These are phyloP conservation scores for Pseudozyma thailandica DNA, from an alignment of 1,284 basidiomycete species.

Conservation along the genomic window DNA sequence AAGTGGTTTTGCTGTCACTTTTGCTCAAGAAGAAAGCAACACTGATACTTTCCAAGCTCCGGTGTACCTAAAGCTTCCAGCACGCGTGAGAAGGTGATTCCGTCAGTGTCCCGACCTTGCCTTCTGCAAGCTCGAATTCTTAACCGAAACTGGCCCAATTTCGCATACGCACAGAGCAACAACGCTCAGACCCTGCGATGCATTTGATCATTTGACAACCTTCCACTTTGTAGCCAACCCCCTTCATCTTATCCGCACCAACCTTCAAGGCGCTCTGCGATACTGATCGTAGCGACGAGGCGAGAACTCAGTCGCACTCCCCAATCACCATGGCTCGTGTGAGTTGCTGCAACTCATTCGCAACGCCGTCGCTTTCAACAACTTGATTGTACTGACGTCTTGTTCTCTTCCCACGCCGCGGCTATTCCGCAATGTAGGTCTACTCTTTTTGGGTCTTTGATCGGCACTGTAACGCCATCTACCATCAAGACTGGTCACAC, in stretches of 20 bases:
- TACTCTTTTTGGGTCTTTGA: conserved; percentile 67
- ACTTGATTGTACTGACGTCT: background rate
- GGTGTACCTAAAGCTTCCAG: no score
- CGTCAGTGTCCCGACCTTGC: no score
- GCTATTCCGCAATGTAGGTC: conserved; percentile 30
- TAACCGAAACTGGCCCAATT: background rate
- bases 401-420: background rate
- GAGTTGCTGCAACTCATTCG: background rate
- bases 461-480: conserved; percentile 63
- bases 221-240: background rate
- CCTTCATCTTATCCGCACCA: background rate
- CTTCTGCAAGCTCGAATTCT: background rate
- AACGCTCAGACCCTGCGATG: conserved; percentile 10
- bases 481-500: conserved; percentile 66
- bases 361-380: background rate
- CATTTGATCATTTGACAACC: no score
- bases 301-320: no score
- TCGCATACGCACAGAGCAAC: background rate
- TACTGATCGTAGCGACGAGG: no score
- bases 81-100: no score
- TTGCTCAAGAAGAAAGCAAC: background rate
- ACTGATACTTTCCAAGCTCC: no score
- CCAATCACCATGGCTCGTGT: conserved; percentile 21
- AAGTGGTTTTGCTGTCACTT: background rate
- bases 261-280: background rate